Conservation (phyloP, 805 yeast species). For the Metschnikowia anglica region DNA sequence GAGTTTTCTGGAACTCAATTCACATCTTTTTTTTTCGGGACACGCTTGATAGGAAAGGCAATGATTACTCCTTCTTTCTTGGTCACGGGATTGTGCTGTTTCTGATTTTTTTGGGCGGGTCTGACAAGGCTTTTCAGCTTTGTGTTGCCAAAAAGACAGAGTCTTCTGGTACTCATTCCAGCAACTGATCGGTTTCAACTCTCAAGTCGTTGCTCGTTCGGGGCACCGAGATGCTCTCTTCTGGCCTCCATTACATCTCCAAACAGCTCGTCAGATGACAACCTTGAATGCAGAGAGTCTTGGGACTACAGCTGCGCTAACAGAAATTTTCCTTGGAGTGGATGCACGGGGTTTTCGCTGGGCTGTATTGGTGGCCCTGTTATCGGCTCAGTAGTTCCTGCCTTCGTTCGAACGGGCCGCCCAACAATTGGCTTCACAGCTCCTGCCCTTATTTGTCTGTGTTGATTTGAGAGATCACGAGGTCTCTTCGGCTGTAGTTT, state of each 20-base stretch:
- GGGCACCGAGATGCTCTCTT: constrained; percentile 3
- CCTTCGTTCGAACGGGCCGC: too few species aligned
- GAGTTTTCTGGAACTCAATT: too few species aligned
- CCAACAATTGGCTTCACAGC: neutral
- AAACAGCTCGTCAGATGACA: constrained; percentile 2
- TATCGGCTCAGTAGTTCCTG: neutral
- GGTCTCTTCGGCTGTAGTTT: neutral
- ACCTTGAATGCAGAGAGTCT: neutral
- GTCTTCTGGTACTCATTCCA: neutral
- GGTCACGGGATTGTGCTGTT: too few species aligned
- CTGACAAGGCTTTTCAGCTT: too few species aligned
- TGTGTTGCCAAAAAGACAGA: too few species aligned
- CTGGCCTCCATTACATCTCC: constrained; percentile 2
- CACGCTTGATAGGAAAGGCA: too few species aligned
- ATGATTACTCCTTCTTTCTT: too few species aligned
- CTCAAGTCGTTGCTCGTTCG: neutral
- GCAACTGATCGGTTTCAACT: neutral
- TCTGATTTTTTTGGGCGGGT: too few species aligned
- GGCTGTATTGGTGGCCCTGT: neutral
- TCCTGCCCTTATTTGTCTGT: neutral
- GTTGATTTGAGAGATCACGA: neutral
- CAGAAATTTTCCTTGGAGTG: constrained; percentile 2
- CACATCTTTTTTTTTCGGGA: too few species aligned
- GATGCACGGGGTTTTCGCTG: neutral
- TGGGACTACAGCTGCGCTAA: neutral